Evolutionary conservation across 306 rosid genomes (phyloP).

Genomic region (Cyamopsis tetragonoloba): DNA sequence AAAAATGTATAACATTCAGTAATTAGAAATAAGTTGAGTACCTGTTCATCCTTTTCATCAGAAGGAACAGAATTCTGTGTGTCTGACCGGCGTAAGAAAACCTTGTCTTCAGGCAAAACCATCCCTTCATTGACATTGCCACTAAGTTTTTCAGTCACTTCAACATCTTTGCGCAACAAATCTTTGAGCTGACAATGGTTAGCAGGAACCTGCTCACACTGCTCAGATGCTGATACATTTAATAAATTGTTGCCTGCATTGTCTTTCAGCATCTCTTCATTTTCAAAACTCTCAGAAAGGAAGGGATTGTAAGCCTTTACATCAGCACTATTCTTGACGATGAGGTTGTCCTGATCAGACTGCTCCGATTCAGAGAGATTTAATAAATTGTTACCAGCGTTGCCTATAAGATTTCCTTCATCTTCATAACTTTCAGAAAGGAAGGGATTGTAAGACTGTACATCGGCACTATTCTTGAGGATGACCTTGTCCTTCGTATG

Average conservation of each 20-base stretch:
- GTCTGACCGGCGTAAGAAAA: conserved; percentile 23
- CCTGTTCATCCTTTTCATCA: conserved; percentile 45
- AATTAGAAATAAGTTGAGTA: conserved; percentile 25
- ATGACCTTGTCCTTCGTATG: conserved; percentile 42
- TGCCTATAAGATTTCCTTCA: conserved; percentile 25
- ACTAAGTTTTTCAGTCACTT: conserved; percentile 11
- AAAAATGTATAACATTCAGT: not conserved
- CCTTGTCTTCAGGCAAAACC: conserved; percentile 2
- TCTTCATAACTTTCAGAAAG: conserved; percentile 24
- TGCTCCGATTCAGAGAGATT: conserved; percentile 27
- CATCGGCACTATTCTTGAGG: conserved; percentile 36
- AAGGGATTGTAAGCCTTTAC: conserved; percentile 36
- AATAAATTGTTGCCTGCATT: conserved; percentile 25
- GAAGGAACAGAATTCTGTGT: conserved; percentile 11
- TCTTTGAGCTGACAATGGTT: conserved; percentile 29
- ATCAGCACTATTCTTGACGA: conserved; percentile 37
- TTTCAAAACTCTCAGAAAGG: conserved; percentile 21
- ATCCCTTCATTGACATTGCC: conserved; percentile 30
- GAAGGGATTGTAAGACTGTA: conserved; percentile 33
- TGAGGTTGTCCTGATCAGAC: conserved; percentile 39
- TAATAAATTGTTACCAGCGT: conserved; percentile 22
- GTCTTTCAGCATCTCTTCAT: conserved; percentile 26
- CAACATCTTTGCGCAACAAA: conserved; percentile 19
- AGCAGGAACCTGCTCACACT: conserved; percentile 31
- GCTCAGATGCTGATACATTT: conserved; percentile 21